Conservation (phyloP, 2,329 filamentous ascomycete species). For the Pyrenophora tritici-repentis region DNA sequence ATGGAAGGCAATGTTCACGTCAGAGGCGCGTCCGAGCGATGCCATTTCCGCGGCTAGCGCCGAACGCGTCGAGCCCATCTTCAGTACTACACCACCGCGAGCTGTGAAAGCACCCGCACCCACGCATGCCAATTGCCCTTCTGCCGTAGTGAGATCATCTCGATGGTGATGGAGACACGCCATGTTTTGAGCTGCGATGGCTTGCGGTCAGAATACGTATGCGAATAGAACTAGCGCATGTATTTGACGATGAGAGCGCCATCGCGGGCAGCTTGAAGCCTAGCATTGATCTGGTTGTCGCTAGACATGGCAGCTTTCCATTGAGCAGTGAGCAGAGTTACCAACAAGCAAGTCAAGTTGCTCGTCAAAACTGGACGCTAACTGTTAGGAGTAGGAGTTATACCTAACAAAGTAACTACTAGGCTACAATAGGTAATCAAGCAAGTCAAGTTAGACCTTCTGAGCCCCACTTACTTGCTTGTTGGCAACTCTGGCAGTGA, state of each 20-base stretch:
- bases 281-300: slow-evolving; percentile 18
- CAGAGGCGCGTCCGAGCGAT: slow-evolving; percentile 21
- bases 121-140: slow-evolving; percentile 30
- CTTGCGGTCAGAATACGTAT: slow-evolving; percentile 16
- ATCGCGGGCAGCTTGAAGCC: slow-evolving; percentile 19
- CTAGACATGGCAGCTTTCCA: slow-evolving; percentile 20
- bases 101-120: slow-evolving; percentile 31
- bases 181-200: slow-evolving; percentile 20
- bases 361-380: too few species aligned
- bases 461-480: too few species aligned
- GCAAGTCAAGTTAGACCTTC: too few species aligned
- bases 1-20: slow-evolving; percentile 26
- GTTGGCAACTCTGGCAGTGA: too few species aligned
- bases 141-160: slow-evolving; percentile 10
- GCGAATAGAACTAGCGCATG: slow-evolving; percentile 20
- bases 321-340: slow-evolving; percentile 20
- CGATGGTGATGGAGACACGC: slow-evolving; percentile 16
- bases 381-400: too few species aligned
- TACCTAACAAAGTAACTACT: too few species aligned
- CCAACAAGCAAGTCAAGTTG: too few species aligned
- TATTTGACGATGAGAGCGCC: slow-evolving; percentile 22
- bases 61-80: slow-evolving; percentile 28
- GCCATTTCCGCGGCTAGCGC: slow-evolving; percentile 21
- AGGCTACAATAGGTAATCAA: too few species aligned
- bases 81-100: slow-evolving; percentile 21